Evolutionary conservation across 768 basidiomycete species (phyloP), one percentile per base, ranked within the genome.

Genomic region (Symmetrospora coprosmae): DNA sequence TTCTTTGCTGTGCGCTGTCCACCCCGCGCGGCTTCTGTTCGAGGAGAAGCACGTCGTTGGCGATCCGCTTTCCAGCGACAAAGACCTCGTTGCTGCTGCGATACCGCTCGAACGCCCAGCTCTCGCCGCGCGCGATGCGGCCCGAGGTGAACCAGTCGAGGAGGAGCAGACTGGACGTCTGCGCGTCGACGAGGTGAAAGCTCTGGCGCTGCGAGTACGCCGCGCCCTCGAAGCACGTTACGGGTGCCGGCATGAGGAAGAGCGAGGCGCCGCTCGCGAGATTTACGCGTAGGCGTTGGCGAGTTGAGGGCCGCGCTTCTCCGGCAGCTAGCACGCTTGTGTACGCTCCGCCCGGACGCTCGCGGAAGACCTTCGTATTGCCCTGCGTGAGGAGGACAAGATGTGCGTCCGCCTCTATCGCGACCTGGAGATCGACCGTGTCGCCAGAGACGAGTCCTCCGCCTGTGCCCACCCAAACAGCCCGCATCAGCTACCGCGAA

Each of bases 81-180:
- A 79, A 80, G 13, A 97, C 74, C 71, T 92, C 88, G 71, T 96
- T 97, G 55, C 79, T 72, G 66, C 86, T 90, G 70, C 83, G 80
- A 71, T 92, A 96, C 61, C 79, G 76, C 49, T 84, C 80, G 71
- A 96, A 91, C 2, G 72, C 81, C 92, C 92, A 97, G 50, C 86
- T 83, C 69, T 97, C 92, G 30, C 86, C 85, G 25, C 81, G 76
- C 7, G 82, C 78, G 70, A 80, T 82, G 34, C 92, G 80, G 11
- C 92, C 92, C 2, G 86, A 85, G 0, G 89, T 94, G 60, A 88
- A 74, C 87, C 90, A 94, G 70, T 96, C 92, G 16, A 97, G 78
- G 0, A 91, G 72, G 39, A 87, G 77, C 7, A 83, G 74, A 13
- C 84, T 86, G 8, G 83, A 68, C 1, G 71, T 56, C 9, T 46